Percentiles rank a stretch among this genome's conserved stretches.
phyloP scores from a whole-genome alignment of 305 asterid genomes.

The Fraxinus paxiana region DNA sequence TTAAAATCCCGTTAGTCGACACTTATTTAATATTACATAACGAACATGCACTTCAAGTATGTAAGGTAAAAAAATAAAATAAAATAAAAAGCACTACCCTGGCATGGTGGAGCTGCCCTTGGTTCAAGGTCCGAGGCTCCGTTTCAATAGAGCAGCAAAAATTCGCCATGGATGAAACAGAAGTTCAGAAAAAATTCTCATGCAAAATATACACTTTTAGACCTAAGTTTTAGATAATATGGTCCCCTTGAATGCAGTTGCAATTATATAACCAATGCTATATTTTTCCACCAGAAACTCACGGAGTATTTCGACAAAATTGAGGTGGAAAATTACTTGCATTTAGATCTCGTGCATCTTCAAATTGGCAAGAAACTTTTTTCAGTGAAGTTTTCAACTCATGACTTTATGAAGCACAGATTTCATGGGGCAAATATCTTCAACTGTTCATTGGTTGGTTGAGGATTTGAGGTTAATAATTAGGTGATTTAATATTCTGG shows the following conservation, averaged over 20 bases:
- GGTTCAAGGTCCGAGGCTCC: conserved; percentile 72
- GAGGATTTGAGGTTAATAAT: conserved; percentile 4
- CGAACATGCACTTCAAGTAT: background rate
- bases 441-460: conserved; percentile 28
- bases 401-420: background rate
- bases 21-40: background rate
- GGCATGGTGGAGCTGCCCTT: conserved; percentile 51
- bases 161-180: conserved; percentile 45
- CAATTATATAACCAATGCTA: background rate
- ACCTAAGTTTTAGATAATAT: background rate
- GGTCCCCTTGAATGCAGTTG: background rate
- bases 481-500: background rate
- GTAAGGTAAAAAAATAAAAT: background rate
- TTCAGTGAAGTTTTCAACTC: background rate
- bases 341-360: conserved; percentile 20
- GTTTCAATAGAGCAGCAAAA: conserved; percentile 62
- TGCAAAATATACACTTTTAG: background rate
- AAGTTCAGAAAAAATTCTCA: background rate
- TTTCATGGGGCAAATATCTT: background rate
- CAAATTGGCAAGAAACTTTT: background rate
- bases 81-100: conserved; percentile 30
- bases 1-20: background rate
- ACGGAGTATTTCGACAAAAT: conserved; percentile 22
- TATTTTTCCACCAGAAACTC: conserved; percentile 16
- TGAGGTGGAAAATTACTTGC: conserved; percentile 13